Evolutionary conservation across 306 rosid species (phyloP), one percentile per base, ranked within the genome.

Genomic region (Abrus precatorius): DNA sequence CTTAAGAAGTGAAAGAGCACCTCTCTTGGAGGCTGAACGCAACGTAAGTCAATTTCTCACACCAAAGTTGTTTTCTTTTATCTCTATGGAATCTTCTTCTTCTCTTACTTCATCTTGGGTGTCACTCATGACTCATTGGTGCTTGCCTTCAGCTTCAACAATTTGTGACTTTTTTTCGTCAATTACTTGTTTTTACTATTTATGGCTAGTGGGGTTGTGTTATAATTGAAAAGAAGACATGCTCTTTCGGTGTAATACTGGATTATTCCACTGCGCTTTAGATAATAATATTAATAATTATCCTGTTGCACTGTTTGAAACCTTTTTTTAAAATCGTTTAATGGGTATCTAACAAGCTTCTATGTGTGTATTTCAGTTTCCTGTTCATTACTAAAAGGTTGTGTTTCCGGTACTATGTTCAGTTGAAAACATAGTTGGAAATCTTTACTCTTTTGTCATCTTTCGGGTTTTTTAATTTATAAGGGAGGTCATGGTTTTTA

Each of bases 21-120:
- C 90, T 74, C 90, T 87, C 44, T 63, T 87, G 41, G 84, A 79
- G 3, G 68, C 87, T 7, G 78, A 50, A 73, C 59, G 74, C 14
- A 44, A 45, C 3, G 90, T 86, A 68, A 84, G 87, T 84, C 81
- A 40, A 9, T 11, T 63, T 62, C 49, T 40, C 27, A 1, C 36
- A 3, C 59, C 11, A 1, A 29, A 54, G 2, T 2, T 5, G 1
- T 2, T 6, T 29, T 5, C n/a, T 53, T 33, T 5, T 20, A 9
- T 66, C 36, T 29, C 1, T 53, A 1, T 20, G 6, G 44, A 34
- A 34, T 41, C 54, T 28, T 1, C 44, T 74, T 3, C 7, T 60
- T 38, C 44, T 44, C 1, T n/a, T 40, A 3, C 36, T 66, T 66
- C 13, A 38, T 64, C 20, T 20, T 20, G 20, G 20, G 20, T 20